A percentile compares a stretch with the other conserved stretches of the same genome.
phyloP scores from a whole-genome alignment of 768 basidiomycete species.

The Lactifluus hygrophoroides region DNA sequence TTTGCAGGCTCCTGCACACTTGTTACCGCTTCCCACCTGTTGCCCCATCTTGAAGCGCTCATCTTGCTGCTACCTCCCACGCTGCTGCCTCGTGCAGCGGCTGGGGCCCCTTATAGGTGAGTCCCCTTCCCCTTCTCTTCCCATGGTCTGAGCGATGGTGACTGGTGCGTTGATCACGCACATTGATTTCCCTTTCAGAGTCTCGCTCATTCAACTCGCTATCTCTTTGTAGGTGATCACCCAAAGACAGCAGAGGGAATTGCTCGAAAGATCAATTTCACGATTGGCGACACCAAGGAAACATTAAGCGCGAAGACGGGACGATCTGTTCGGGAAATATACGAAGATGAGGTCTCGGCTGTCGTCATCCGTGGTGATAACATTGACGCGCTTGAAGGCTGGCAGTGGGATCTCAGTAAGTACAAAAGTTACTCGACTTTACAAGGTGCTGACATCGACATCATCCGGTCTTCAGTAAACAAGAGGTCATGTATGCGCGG shows the following conservation, averaged over 20 bases:
- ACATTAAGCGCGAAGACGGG: slow-evolving; percentile 50
- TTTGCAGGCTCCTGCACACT: slow-evolving; percentile 42
- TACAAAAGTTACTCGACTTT: background rate
- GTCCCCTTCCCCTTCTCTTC: too few species aligned
- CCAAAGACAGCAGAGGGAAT: slow-evolving; percentile 70
- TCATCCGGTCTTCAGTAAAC: slow-evolving; percentile 50
- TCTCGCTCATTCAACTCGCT: background rate
- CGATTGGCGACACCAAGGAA: slow-evolving; percentile 57
- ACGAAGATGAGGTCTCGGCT: slow-evolving; percentile 59
- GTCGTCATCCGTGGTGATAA: slow-evolving; percentile 63
- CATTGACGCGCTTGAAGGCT: slow-evolving; percentile 56
- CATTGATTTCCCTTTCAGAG: background rate
- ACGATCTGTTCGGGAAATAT: slow-evolving; percentile 46
- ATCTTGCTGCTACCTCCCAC: too few species aligned
- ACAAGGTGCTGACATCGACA: background rate
- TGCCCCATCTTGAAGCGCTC: too few species aligned
- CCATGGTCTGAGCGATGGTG: too few species aligned
- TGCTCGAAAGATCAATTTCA: slow-evolving; percentile 62
- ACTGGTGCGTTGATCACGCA: slow-evolving; percentile 36
- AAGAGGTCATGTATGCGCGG: slow-evolving; percentile 64
- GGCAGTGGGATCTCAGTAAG: slow-evolving; percentile 70
- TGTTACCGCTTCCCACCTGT: too few species aligned
- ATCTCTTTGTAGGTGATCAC: slow-evolving; percentile 46
- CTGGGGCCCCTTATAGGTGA: too few species aligned
- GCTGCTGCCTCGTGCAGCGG: too few species aligned